Evolutionary conservation across 306 rosid genomes (phyloP).

Genomic region (Lathyrus oleraceus): DNA sequence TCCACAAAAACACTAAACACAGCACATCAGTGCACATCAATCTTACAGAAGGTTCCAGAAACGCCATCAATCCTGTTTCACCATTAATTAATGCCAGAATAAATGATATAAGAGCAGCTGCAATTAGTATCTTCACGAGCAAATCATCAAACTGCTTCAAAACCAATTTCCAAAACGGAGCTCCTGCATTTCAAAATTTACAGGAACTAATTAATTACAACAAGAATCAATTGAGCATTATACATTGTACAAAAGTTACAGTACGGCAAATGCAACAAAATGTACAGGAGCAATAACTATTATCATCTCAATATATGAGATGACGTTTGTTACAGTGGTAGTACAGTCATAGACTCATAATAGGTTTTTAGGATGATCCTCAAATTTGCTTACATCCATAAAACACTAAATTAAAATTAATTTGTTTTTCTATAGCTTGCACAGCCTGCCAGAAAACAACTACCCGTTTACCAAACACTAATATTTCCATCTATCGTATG

Average conservation of each 20-base stretch:
- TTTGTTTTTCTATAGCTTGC: slow-evolving; percentile 10
- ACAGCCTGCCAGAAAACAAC: slow-evolving; percentile 15
- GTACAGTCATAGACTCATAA: slow-evolving; percentile 11
- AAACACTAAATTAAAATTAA: slow-evolving; percentile 16
- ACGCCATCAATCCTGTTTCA: slow-evolving; percentile 90
- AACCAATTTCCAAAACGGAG: slow-evolving; percentile 93
- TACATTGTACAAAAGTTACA: slow-evolving; percentile 1
- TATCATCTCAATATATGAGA: slow-evolving; percentile 30
- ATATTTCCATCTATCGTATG: slow-evolving; percentile 13
- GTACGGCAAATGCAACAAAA: slow-evolving; percentile 19
- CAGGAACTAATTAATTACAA: slow-evolving; percentile 29
- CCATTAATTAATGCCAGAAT: slow-evolving; percentile 84
- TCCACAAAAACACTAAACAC: slow-evolving; percentile 17
- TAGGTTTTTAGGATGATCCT: slow-evolving; percentile 18
- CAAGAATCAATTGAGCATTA: slow-evolving; percentile 12
- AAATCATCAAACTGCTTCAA: slow-evolving; percentile 95
- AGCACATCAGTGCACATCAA: slow-evolving; percentile 12
- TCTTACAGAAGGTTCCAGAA: slow-evolving; percentile 98
- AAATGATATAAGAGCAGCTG: slow-evolving; percentile 84
- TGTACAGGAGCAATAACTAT: slow-evolving; percentile 8
- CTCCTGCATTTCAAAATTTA: slow-evolving; percentile 60
- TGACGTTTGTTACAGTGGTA: not conserved
- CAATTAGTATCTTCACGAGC: slow-evolving; percentile 91
- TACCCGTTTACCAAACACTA: slow-evolving; percentile 15
- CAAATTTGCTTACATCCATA: slow-evolving; percentile 9